Percentiles rank a stretch among this genome's conserved stretches.
phyloP scores from a whole-genome alignment of 371 early-diverging fungal genomes.

The Vairimorpha apis region DNA sequence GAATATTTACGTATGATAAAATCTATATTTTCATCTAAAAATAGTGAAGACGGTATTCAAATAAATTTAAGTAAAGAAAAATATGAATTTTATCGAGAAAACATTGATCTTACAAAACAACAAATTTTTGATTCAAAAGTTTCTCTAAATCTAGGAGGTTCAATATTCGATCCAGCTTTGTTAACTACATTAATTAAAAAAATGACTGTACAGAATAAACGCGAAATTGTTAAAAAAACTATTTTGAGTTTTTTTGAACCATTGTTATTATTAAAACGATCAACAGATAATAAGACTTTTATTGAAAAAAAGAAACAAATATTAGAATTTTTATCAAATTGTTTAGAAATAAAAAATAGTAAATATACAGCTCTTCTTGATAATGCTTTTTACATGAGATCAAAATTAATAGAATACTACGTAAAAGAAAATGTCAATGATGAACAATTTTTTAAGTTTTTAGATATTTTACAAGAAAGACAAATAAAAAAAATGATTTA shows the following conservation, averaged over 20 bases:
- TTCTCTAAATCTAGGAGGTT: slow-evolving; percentile 54
- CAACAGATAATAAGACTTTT: slow-evolving; percentile 31
- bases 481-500: slow-evolving; percentile 25
- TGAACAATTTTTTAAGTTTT: slow-evolving; percentile 7
- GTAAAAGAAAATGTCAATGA: slow-evolving; percentile 23
- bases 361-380: slow-evolving; percentile 43
- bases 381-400: slow-evolving; percentile 48
- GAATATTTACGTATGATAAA: slow-evolving; percentile 37
- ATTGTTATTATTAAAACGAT: slow-evolving; percentile 24
- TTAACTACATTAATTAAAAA: slow-evolving; percentile 19
- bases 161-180: slow-evolving; percentile 53
- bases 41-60: slow-evolving; percentile 25
- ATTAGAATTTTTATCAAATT: slow-evolving; percentile 45
- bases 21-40: slow-evolving; percentile 6
- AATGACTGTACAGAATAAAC: slow-evolving; percentile 32
- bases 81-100: slow-evolving; percentile 43
- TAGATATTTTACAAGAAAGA: slow-evolving; percentile 45
- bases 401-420: slow-evolving; percentile 33
- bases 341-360: slow-evolving; percentile 25
- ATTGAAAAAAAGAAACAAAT: slow-evolving; percentile 49
- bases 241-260: slow-evolving; percentile 45
- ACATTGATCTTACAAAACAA: neutral
- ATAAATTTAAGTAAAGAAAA: slow-evolving; percentile 32
- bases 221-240: slow-evolving; percentile 29
- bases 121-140: slow-evolving; percentile 44